Evolutionary conservation across 2,329 filamentous ascomycete species (phyloP).

Genomic region (Alternaria triticimaculans): DNA sequence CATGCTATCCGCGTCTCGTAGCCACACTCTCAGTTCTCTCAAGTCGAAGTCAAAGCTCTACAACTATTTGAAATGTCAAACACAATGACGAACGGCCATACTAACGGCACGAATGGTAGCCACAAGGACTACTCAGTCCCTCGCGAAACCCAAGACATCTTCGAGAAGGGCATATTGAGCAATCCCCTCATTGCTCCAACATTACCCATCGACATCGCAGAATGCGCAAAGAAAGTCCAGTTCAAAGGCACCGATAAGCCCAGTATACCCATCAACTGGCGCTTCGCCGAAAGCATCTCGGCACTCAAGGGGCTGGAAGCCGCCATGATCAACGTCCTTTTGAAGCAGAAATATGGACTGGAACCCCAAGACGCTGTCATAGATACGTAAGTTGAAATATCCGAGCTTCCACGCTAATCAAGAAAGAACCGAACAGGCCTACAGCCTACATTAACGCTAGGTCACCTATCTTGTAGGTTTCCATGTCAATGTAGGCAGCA

Average conservation of each 20-base stretch:
- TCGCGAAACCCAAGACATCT: slow-evolving; percentile 29
- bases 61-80: not conserved
- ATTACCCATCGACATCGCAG: slow-evolving; percentile 46
- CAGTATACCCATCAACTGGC: slow-evolving; percentile 62
- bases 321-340: slow-evolving; percentile 53
- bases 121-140: slow-evolving; percentile 35
- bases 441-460: no score
- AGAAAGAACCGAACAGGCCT: no score
- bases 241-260: slow-evolving; percentile 56
- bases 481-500: no score
- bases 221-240: slow-evolving; percentile 45
- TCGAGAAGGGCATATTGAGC: slow-evolving; percentile 51
- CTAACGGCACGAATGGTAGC: slow-evolving; percentile 12
- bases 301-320: slow-evolving; percentile 59
- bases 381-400: slow-evolving; percentile 48
- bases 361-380: slow-evolving; percentile 53
- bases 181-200: slow-evolving; percentile 51
- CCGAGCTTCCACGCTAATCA: not conserved
- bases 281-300: slow-evolving; percentile 62
- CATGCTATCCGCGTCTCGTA: not conserved
- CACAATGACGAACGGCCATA: not conserved
- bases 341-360: slow-evolving; percentile 56
- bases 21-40: not conserved
- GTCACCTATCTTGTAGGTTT: no score
- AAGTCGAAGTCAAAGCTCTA: not conserved